Evolutionary conservation across 208 protist genomes (phyloP).

Genomic region (Trypanosoma caninum): DNA sequence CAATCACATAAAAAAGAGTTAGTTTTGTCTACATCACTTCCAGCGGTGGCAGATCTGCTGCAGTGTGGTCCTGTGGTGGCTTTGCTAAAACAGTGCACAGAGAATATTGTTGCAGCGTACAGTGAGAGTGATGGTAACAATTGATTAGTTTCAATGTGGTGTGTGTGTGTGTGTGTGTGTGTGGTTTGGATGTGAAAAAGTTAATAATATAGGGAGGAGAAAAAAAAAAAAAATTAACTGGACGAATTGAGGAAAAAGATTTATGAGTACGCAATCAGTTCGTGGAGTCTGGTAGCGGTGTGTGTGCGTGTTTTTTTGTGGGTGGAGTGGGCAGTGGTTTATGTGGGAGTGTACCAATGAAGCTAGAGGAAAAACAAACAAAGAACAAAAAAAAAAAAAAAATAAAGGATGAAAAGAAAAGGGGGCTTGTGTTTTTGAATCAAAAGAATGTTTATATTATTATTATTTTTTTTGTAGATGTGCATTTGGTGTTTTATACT

Average conservation of each 20-base stretch:
- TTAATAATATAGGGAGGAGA: neutral
- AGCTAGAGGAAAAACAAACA: constrained; percentile 12
- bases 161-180: neutral
- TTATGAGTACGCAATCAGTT: too few species aligned
- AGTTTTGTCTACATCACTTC: neutral
- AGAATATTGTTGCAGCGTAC: constrained; percentile 38
- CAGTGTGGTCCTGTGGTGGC: constrained; percentile 48
- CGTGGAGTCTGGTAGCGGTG: too few species aligned
- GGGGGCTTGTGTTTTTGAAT: too few species aligned
- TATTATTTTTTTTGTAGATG: too few species aligned
- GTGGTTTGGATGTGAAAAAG: too few species aligned
- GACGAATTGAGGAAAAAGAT: too few species aligned
- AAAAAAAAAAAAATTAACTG: neutral
- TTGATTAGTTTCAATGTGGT: neutral
- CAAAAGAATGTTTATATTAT: too few species aligned
- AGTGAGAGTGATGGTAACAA: constrained; percentile 14
- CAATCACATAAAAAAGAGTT: neutral
- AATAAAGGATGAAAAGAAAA: neutral
- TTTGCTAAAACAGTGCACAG: constrained; percentile 38
- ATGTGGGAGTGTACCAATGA: neutral
- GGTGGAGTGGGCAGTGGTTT: neutral
- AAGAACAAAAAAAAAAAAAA: constrained; percentile 10
- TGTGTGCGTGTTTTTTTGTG: neutral
- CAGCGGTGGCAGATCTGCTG: constrained; percentile 33
- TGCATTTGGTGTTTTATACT: too few species aligned